Evolutionary conservation across 352 stramenopile species (phyloP), one percentile per base, ranked within the genome.

Genomic region (Globisporangium sylvaticum): DNA sequence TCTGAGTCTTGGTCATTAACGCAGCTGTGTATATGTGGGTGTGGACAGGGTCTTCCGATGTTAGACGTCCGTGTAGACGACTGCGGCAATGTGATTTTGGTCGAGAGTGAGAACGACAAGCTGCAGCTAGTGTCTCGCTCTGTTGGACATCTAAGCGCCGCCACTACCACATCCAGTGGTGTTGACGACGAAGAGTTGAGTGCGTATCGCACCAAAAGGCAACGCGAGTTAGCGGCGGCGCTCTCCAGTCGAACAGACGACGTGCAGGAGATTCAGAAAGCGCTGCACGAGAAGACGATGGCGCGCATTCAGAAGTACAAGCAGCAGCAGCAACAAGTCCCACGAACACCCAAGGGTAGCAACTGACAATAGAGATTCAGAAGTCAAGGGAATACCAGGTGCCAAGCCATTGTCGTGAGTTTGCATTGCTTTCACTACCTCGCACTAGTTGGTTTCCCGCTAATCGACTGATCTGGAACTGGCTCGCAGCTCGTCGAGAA

Each of bases 241-340:
- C 72, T 91, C 3, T 73, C 78, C 0, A 68, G 60, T n/a, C 83
- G 73, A 7, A 67, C 65, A 2, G 70, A 87, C 44, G 86, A 92
- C 0, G 50, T 91, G 25, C 64, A 73, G 25, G 70, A 74, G 37
- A 88, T 90, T 32, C 77, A 92, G 69, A 37, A 74, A 18, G 62
- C 67, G 24, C 76, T 90, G 61, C 68, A 87, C 56, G 73, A 80
- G 46, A 92, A 90, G 63, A 74, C 80, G 10, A 80, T 85, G 72
- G 79, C 71, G 20, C 74, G 84, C 9, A 64, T 90, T 8, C 79
- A 80, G 60, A 64, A 68, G 6, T 80, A 76, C 65, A 55, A 76
- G 46, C 67, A 70, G 22, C 62, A 72, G 14, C 59, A 77, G 15
- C 25, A 66, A 39, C 24, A 48, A 6, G 24, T 12, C 31, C 31